phyloP scores from a whole-genome alignment of 1,139 yeast genomes.

The Debaryomyces robertsiae region DNA sequence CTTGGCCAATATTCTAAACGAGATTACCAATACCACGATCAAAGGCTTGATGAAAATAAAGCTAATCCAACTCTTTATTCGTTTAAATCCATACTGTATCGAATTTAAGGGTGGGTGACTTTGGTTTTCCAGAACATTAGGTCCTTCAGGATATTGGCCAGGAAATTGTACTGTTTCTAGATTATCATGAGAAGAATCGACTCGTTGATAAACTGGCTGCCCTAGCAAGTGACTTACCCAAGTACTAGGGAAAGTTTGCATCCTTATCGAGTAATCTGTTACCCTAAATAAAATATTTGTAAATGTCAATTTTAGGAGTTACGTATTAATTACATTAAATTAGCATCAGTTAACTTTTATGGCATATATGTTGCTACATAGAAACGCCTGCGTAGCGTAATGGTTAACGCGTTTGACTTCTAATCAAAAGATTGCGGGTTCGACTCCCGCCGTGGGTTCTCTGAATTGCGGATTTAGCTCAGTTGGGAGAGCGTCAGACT shows the following conservation, averaged over 20 bases:
- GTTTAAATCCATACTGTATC: conserved; percentile 6
- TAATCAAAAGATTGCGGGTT: conserved; percentile 37
- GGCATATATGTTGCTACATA: conserved; percentile 17
- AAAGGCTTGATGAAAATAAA: conserved; percentile 33
- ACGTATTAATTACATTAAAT: conserved; percentile 11
- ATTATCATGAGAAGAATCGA: conserved; percentile 1
- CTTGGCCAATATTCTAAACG: conserved; percentile 28
- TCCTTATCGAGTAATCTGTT: background rate
- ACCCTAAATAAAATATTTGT: too few species aligned
- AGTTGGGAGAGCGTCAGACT: conserved; percentile 92
- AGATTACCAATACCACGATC: conserved; percentile 26
- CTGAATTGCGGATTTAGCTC: conserved; percentile 54
- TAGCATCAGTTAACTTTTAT: too few species aligned
- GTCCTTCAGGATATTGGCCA: conserved; percentile 12
- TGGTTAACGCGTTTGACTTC: conserved; percentile 38
- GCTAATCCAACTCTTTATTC: conserved; percentile 18
- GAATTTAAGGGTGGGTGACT: conserved; percentile 8
- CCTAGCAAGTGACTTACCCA: conserved; percentile 10
- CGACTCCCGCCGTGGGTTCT: conserved; percentile 37
- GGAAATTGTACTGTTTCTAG: conserved; percentile 3
- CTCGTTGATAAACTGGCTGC: conserved; percentile 4
- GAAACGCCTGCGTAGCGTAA: conserved; percentile 30
- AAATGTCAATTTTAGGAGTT: too few species aligned
- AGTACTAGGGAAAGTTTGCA: conserved; percentile 1
- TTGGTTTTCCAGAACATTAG: conserved; percentile 1